A percentile compares a stretch with the other conserved stretches of the same genome.
Conservation (phyloP, 257 asterid species). For the Voacanga thouarsii region DNA sequence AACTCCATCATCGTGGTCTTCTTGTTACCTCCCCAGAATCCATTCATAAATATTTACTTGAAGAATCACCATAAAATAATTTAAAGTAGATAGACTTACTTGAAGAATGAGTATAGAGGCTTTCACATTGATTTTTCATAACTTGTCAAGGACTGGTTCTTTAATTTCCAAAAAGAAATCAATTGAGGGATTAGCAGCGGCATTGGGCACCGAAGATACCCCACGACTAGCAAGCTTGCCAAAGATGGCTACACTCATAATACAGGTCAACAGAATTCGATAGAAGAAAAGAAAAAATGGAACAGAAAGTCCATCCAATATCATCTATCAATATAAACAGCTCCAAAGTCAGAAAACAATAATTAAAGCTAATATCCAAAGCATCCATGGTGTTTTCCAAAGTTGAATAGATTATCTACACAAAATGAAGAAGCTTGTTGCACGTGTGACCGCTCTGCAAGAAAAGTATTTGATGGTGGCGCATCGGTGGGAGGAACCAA, state of each 20-base stretch:
- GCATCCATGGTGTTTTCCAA: too few relatives aligned
- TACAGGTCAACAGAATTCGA: background rate
- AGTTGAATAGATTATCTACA: background rate
- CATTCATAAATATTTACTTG: too few relatives aligned
- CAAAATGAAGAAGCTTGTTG: too few relatives aligned
- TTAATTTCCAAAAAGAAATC: too few relatives aligned
- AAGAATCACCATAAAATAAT: too few relatives aligned
- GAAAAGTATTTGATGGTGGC: conserved; percentile 11
- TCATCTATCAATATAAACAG: background rate
- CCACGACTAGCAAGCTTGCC: background rate
- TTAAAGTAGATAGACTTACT: too few relatives aligned
- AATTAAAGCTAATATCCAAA: background rate
- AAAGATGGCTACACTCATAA: background rate
- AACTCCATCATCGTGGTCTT: too few relatives aligned
- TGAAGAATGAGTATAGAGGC: too few relatives aligned
- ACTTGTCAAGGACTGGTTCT: too few relatives aligned
- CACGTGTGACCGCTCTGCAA: conserved; percentile 20
- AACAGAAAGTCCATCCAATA: background rate
- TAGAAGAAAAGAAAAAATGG: background rate
- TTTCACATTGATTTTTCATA: too few relatives aligned
- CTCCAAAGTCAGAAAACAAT: background rate
- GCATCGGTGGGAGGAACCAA: conserved; percentile 27
- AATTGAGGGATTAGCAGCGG: too few relatives aligned
- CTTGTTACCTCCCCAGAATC: too few relatives aligned
- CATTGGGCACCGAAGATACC: background rate